Conservation (phyloP, 2,329 filamentous ascomycete genomes). For the Venturia effusa region DNA sequence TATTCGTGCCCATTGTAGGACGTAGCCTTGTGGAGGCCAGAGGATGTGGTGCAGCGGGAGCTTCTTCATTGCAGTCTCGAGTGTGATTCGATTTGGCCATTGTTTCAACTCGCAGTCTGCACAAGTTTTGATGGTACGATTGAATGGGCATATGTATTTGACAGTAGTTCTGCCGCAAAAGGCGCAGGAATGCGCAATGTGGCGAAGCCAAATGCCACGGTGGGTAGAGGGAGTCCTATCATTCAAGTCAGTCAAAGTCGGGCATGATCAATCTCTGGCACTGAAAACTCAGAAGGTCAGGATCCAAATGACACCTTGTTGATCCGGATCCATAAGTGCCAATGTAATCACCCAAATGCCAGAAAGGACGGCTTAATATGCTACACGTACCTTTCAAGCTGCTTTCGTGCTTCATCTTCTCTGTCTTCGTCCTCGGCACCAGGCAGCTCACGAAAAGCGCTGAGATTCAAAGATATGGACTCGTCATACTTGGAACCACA, state of each 20-base stretch:
- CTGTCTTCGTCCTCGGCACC: not conserved
- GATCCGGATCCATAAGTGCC: too few species aligned
- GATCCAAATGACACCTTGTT: too few species aligned
- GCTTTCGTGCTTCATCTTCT: not conserved
- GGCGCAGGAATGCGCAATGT: not conserved
- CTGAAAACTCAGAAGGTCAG: too few species aligned
- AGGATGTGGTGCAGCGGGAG: not conserved
- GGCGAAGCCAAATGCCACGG: not conserved
- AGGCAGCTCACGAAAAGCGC: not conserved
- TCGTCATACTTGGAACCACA: not conserved
- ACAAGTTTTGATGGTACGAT: not conserved
- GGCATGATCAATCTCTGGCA: not conserved
- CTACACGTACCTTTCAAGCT: not conserved
- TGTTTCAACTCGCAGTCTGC: not conserved
- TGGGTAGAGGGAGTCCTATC: not conserved
- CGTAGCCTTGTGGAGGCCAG: not conserved
- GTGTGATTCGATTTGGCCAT: not conserved
- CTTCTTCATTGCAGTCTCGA: not conserved
- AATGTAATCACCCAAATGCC: too few species aligned
- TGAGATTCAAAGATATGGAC: not conserved
- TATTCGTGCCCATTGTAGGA: not conserved
- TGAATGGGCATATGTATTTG: not conserved
- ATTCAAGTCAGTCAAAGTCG: not conserved
- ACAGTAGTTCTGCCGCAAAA: not conserved
- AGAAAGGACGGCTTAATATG: not conserved